Evolutionary conservation across 2,329 filamentous ascomycete genomes (phyloP).

Genomic region (Pyrenophora tritici-repentis): DNA sequence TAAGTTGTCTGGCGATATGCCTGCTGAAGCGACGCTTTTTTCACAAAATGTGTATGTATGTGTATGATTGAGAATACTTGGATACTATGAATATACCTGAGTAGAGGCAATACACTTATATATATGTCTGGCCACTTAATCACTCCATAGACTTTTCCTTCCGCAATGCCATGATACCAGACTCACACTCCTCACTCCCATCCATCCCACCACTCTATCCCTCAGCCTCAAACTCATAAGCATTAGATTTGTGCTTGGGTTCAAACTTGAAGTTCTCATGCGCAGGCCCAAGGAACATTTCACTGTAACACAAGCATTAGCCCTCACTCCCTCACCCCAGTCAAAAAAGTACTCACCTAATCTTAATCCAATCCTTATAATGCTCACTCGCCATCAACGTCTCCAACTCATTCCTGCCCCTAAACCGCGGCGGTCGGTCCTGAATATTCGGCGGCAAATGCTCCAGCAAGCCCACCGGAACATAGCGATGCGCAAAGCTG

Average conservation of each 20-base stretch:
- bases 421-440: slow-evolving; percentile 83
- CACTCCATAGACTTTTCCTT: neutral
- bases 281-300: slow-evolving; percentile 95
- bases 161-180: neutral
- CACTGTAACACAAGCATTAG: slow-evolving; percentile 58
- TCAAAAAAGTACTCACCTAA: slow-evolving; percentile 67
- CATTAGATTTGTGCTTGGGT: slow-evolving; percentile 96
- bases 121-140: too few relatives aligned
- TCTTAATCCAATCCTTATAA: slow-evolving; percentile 98
- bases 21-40: too few relatives aligned
- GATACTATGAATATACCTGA: too few relatives aligned
- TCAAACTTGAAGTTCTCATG: slow-evolving; percentile 91
- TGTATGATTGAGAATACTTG: too few relatives aligned
- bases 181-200: too few relatives aligned
- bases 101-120: too few relatives aligned
- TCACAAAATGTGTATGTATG: too few relatives aligned
- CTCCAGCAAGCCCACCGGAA: slow-evolving; percentile 87
- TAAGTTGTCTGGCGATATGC: too few relatives aligned
- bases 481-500: slow-evolving; percentile 89
- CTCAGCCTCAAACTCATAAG: slow-evolving; percentile 74
- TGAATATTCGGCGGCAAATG: slow-evolving; percentile 86
- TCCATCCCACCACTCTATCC: slow-evolving; percentile 25
- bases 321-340: neutral
- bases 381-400: slow-evolving; percentile 88
- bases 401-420: slow-evolving; percentile 86